phyloP scores from a whole-genome alignment of 805 yeast genomes.

The Torulaspora delbrueckii region DNA sequence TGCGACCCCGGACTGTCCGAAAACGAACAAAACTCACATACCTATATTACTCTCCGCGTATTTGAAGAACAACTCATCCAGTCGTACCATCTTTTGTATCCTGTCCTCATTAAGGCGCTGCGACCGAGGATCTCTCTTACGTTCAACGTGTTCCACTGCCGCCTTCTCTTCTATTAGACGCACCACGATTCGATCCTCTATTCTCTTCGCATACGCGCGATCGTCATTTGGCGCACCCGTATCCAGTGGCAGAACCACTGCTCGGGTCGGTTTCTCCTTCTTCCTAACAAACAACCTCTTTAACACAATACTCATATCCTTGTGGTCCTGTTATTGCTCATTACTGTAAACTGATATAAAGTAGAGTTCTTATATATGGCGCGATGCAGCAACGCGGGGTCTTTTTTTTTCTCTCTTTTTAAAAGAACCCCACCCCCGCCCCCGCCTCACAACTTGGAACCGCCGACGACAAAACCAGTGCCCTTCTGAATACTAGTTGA shows the following conservation, averaged over 20 bases:
- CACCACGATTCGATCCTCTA: conserved; percentile 7
- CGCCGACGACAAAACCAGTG: conserved; percentile 39
- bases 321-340: too few species aligned
- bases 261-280: not conserved
- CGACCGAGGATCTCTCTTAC: conserved; percentile 3
- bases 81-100: conserved; percentile 15
- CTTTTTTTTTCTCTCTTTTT: not conserved
- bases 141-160: conserved; percentile 6
- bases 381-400: conserved; percentile 1
- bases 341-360: too few species aligned
- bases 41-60: not conserved
- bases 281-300: conserved; percentile 5
- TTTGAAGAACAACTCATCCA: conserved; percentile 10
- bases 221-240: conserved; percentile 9
- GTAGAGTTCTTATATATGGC: not conserved
- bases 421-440: not conserved
- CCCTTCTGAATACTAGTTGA: conserved; percentile 57
- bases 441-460: conserved; percentile 15
- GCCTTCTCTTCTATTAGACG: conserved; percentile 3
- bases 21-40: not conserved
- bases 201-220: conserved; percentile 7
- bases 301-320: conserved; percentile 4
- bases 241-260: conserved; percentile 3
- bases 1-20: not conserved
- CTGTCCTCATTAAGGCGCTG: conserved; percentile 9